Percentiles rank a stretch among this genome's conserved stretches.
phyloP scores from a whole-genome alignment of 2,329 filamentous ascomycete genomes.

The Neurospora sp. region DNA sequence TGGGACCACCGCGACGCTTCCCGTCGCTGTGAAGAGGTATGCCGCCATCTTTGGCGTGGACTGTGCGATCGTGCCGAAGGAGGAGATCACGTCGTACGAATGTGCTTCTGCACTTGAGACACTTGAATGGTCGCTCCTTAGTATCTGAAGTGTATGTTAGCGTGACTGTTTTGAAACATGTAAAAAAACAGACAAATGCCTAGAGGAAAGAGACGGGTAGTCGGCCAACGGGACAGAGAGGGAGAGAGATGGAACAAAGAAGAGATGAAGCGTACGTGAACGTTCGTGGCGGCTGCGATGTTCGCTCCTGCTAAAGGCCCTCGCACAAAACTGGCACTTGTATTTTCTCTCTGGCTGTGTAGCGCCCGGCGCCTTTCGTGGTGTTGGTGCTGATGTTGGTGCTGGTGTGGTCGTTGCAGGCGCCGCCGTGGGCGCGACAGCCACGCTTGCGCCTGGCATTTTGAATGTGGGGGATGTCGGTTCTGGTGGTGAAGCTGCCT shows the following conservation, averaged over 20 bases:
- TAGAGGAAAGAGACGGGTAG: conserved; percentile 2
- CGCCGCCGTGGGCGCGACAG: conserved; percentile 37
- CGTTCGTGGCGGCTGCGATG: conserved; percentile 94
- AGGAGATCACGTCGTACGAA: conserved; percentile 96
- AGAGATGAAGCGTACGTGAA: conserved; percentile 67
- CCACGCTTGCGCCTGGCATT: conserved; percentile 64
- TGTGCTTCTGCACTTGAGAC: conserved; percentile 94
- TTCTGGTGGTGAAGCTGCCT: conserved; percentile 10
- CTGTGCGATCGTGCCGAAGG: conserved; percentile 92
- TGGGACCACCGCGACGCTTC: conserved; percentile 69
- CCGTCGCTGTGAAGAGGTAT: conserved; percentile 88
- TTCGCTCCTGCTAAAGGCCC: conserved; percentile 94
- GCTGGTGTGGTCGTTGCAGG: conserved; percentile 29
- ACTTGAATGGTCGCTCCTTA: conserved; percentile 98
- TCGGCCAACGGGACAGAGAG: conserved; percentile 3
- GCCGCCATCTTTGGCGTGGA: conserved; percentile 96
- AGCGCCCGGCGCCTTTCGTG: conserved; percentile 65
- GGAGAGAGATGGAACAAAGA: conserved; percentile 8
- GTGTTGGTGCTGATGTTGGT: conserved; percentile 57
- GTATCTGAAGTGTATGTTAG: conserved; percentile 55
- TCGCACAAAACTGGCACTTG: conserved; percentile 98
- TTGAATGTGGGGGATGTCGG: conserved; percentile 30
- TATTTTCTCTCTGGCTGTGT: conserved; percentile 81
- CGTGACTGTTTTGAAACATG: conserved; percentile 5
- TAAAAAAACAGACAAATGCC: background rate